phyloP scores from a whole-genome alignment of 495 filamentous ascomycete genomes.

The Daldinia bambusicola region DNA sequence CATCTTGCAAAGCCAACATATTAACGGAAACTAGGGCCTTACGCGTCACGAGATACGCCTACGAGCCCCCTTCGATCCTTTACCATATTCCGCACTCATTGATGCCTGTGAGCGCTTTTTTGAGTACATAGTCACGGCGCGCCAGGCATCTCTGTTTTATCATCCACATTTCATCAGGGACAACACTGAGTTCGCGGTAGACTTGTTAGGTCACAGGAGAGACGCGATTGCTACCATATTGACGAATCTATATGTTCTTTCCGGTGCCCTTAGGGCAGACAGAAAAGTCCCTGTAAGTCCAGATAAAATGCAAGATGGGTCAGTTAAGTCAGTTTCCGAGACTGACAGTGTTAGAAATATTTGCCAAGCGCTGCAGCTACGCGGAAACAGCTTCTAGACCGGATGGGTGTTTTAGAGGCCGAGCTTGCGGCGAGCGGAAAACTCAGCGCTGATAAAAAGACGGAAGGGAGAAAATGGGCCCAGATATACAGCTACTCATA shows the following conservation, averaged over 20 bases:
- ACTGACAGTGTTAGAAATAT: slow-evolving; percentile 49
- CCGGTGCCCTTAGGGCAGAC: slow-evolving; percentile 61
- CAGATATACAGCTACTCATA: slow-evolving; percentile 53
- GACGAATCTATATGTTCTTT: slow-evolving; percentile 67
- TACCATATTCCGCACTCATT: slow-evolving; percentile 66
- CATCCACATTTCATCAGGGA: slow-evolving; percentile 59
- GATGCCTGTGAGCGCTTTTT: slow-evolving; percentile 65
- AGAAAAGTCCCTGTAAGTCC: slow-evolving; percentile 58
- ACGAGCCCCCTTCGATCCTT: slow-evolving; percentile 65
- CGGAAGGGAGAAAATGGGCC: slow-evolving; percentile 44
- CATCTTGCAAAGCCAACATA: not conserved
- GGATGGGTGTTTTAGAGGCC: slow-evolving; percentile 59
- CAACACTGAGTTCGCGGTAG: slow-evolving; percentile 54
- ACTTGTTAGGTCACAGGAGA: slow-evolving; percentile 60
- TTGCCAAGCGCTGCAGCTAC: slow-evolving; percentile 64
- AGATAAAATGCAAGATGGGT: not conserved
- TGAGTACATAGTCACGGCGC: slow-evolving; percentile 66
- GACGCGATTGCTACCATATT: slow-evolving; percentile 67
- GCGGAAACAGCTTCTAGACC: slow-evolving; percentile 60
- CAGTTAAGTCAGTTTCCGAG: not conserved
- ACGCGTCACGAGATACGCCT: slow-evolving; percentile 68
- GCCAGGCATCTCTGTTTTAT: slow-evolving; percentile 67
- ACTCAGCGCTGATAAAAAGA: slow-evolving; percentile 36
- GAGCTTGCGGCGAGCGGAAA: slow-evolving; percentile 49
- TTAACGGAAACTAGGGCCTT: slow-evolving; percentile 49